Conservation (phyloP, 768 basidiomycete species). For the Amanita inopinata region DNA sequence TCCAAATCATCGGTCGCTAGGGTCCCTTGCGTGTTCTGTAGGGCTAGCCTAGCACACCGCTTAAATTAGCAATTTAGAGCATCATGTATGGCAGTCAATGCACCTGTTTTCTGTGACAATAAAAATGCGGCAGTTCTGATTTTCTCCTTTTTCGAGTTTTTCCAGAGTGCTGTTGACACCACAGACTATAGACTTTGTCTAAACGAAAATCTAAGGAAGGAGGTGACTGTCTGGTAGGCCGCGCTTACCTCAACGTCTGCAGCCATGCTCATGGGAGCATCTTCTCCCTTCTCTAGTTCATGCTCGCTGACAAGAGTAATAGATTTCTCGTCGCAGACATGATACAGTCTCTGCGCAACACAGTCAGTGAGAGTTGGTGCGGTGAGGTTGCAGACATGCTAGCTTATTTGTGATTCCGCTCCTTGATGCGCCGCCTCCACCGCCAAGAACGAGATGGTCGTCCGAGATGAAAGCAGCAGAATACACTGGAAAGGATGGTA, state of each 20-base stretch:
- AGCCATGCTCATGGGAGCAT: conserved; percentile 96
- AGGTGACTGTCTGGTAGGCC: too few species aligned
- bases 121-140: conserved; percentile 81
- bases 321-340: conserved; percentile 40
- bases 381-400: conserved; percentile 33
- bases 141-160: conserved; percentile 51
- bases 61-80: background rate
- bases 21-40: conserved; percentile 48
- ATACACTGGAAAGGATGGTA: conserved; percentile 83
- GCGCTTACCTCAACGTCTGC: conserved; percentile 51
- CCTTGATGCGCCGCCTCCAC: conserved; percentile 79
- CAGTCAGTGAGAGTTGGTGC: conserved; percentile 6
- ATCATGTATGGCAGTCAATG: too few species aligned
- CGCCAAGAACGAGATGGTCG: conserved; percentile 71
- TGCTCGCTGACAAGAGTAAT: conserved; percentile 56
- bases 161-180: conserved; percentile 79
- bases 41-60: conserved; percentile 36
- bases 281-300: conserved; percentile 73
- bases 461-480: conserved; percentile 72
- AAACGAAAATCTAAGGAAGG: too few species aligned
- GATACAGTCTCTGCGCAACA: conserved; percentile 52
- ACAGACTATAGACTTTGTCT: conserved; percentile 56
- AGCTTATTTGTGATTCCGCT: conserved; percentile 94
- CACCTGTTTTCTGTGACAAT: conserved; percentile 50
- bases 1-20: conserved; percentile 50